A percentile compares a stretch with the other conserved stretches of the same genome.
Conservation (phyloP, 371 early-diverging fungal genomes). For the Batkoa obscura region DNA sequence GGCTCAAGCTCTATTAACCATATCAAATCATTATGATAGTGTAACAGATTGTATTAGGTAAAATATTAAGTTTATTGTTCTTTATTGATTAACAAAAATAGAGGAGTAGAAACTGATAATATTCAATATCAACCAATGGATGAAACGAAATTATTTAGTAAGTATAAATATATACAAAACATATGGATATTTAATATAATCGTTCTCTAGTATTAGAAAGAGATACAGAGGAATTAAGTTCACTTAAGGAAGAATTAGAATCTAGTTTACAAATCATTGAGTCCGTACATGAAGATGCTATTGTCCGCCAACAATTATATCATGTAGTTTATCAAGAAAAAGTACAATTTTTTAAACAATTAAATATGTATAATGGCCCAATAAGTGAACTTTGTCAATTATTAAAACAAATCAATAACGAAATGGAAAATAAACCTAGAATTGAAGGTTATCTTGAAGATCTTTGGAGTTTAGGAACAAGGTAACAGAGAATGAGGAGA, state of each 20-base stretch:
- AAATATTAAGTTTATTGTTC: neutral
- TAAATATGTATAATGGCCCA: too few relatives aligned
- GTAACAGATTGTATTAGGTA: conserved; percentile 17
- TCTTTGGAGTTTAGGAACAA: too few relatives aligned
- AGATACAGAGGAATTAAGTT: conserved; percentile 13
- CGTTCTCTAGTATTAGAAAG: conserved; percentile 12
- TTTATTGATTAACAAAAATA: neutral
- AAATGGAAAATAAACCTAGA: neutral
- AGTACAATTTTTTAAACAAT: neutral
- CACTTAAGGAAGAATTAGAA: conserved; percentile 15
- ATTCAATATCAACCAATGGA: neutral
- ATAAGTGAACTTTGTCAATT: too few relatives aligned
- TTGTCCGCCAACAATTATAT: conserved; percentile 2
- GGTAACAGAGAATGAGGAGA: too few relatives aligned
- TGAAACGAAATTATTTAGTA: too few relatives aligned
- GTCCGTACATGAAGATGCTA: conserved; percentile 4
- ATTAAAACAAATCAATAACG: neutral
- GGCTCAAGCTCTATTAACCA: conserved; percentile 16
- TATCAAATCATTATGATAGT: conserved; percentile 19
- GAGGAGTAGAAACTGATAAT: neutral
- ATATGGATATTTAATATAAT: conserved; percentile 1
- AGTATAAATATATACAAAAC: too few relatives aligned
- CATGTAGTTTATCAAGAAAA: conserved; percentile 5
- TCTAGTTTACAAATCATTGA: conserved; percentile 12
- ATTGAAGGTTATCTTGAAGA: neutral